phyloP scores from a whole-genome alignment of 768 basidiomycete species.

The Suillus subaureus region DNA sequence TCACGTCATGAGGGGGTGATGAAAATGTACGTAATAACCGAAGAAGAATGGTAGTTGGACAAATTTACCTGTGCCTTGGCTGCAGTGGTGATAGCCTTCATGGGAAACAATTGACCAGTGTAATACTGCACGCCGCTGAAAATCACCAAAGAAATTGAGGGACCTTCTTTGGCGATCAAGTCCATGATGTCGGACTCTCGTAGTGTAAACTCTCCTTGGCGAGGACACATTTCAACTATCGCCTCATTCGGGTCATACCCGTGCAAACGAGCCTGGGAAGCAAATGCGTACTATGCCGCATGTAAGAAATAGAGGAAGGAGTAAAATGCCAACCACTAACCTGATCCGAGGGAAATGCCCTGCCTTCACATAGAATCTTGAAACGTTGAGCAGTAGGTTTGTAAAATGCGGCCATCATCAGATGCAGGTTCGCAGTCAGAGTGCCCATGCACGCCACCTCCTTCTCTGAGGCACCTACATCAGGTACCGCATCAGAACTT shows the following conservation, averaged over 20 bases:
- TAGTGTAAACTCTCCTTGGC: slow-evolving; percentile 81
- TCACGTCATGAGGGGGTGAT: slow-evolving; percentile 9
- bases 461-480: slow-evolving; percentile 74
- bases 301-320: slow-evolving; percentile 6
- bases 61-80: slow-evolving; percentile 76
- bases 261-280: slow-evolving; percentile 86
- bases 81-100: slow-evolving; percentile 79
- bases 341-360: slow-evolving; percentile 96
- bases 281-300: slow-evolving; percentile 82
- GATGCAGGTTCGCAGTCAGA: slow-evolving; percentile 92
- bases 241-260: slow-evolving; percentile 72
- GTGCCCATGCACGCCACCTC: slow-evolving; percentile 98
- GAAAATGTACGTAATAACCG: slow-evolving; percentile 28
- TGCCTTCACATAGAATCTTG: slow-evolving; percentile 94
- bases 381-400: slow-evolving; percentile 80
- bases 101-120: slow-evolving; percentile 94
- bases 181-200: slow-evolving; percentile 88
- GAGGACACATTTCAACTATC: slow-evolving; percentile 79
- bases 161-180: slow-evolving; percentile 69
- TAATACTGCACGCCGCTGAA: slow-evolving; percentile 97
- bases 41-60: slow-evolving; percentile 17
- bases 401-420: slow-evolving; percentile 94
- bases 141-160: slow-evolving; percentile 84
- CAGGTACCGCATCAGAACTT: slow-evolving; percentile 1
- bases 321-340: slow-evolving; percentile 42